Base-by-base conservation (phyloP, 257 asterid species). In the Orobanche coerulescens region DNA sequence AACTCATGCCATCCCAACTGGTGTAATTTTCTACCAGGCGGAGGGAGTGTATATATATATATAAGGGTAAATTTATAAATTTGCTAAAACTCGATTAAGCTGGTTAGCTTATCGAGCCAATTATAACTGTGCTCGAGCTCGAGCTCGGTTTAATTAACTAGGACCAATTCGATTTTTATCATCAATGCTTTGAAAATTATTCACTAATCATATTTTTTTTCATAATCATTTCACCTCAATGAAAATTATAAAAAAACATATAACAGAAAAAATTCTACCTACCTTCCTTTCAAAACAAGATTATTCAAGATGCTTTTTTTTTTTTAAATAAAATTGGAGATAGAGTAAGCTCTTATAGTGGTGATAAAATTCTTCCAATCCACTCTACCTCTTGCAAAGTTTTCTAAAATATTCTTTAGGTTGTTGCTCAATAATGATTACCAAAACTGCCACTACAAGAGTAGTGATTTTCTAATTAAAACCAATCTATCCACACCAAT, bases 241-340 rank as follows among this genome's bases (percentile, higher is more conserved):
- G 15, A 54, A 28, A 5, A 2, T 0, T 15, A 33, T 15, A 60
- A 48, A 16, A 46, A 1, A 61, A 62, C 11, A 8, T 10, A 48
- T 5, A 20, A 10, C 65, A 59, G 28, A 40, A 6, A 50, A 48
- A 53, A 4, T 25, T 61, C 15, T 52, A 61, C 56, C 64, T 14
- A 69, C 16, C 62, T 59, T 59, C 30, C 68, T 71, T 65, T 65
- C 43, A 57, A 59, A 1, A 51, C 64, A 71, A 65, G 68, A 51
- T 51, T 59, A 50, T 65, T 42, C 39, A 51, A 65, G 72, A 65
- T 65, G 54, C 68, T 52, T 65, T 64, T 9, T 54, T 71, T 50
- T 65, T 64, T 9, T 54, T 71, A 39, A 47, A 58, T 36, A 65
- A 71, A 58, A 50, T 39, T 37, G 62, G 30, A 26, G 13, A 37